phyloP scores from a whole-genome alignment of 768 basidiomycete species.

The Cantharellus anzutake region DNA sequence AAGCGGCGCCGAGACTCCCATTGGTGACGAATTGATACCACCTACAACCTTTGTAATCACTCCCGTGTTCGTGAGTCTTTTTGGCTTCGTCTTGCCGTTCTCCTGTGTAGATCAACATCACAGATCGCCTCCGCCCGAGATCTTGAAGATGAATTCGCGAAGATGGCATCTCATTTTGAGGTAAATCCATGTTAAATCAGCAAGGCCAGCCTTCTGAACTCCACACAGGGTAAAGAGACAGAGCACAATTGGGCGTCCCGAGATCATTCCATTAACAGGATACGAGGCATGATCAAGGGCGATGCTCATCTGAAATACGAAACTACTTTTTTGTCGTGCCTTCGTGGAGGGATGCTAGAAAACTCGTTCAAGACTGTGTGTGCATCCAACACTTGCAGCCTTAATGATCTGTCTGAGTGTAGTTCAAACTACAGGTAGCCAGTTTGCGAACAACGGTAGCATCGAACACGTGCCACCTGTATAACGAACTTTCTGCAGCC shows the following conservation, averaged over 20 bases:
- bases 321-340: slow-evolving; percentile 51
- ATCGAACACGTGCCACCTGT: slow-evolving; percentile 55
- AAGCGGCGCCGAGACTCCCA: neutral
- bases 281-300: slow-evolving; percentile 81
- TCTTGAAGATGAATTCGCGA: slow-evolving; percentile 65
- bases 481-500: slow-evolving; percentile 47
- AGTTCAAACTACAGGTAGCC: slow-evolving; percentile 32
- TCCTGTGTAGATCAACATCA: neutral
- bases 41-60: neutral
- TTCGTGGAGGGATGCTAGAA: slow-evolving; percentile 66
- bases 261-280: slow-evolving; percentile 54
- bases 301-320: slow-evolving; percentile 45
- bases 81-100: neutral
- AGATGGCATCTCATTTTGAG: slow-evolving; percentile 67
- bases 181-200: slow-evolving; percentile 20
- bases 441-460: slow-evolving; percentile 88
- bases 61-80: slow-evolving; percentile 1
- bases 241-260: slow-evolving; percentile 88
- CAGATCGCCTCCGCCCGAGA: slow-evolving; percentile 70
- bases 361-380: slow-evolving; percentile 71
- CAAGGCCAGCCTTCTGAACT: neutral
- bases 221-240: slow-evolving; percentile 70
- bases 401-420: slow-evolving; percentile 1
- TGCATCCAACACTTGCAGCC: slow-evolving; percentile 5
- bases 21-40: neutral